A percentile compares a stretch with the other conserved stretches of the same genome.
These are phyloP conservation scores for Mycena vulgaris DNA, from an alignment of 768 basidiomycete species.

Conservation along the genomic window DNA sequence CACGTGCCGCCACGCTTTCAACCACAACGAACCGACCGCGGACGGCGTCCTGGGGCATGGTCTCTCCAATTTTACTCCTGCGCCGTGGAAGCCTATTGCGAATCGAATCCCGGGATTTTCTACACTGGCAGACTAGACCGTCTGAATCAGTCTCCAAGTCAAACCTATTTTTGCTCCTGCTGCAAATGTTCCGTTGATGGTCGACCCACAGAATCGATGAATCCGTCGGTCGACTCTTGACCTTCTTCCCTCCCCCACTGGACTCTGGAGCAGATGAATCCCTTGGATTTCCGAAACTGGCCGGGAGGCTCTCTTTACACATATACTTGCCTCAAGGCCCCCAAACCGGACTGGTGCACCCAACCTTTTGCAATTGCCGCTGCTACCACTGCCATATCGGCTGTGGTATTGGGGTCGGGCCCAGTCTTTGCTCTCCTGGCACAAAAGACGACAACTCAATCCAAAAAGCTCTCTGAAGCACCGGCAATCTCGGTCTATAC, in stretches of 20 bases:
- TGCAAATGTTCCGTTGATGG: constrained; percentile 5
- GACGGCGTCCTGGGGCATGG: too few species aligned
- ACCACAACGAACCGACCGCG: too few species aligned
- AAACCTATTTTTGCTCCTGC: background rate
- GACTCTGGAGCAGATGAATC: background rate
- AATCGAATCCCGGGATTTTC: too few species aligned
- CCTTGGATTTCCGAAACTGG: constrained; percentile 1
- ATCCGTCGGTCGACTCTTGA: background rate
- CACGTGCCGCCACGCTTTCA: too few species aligned
- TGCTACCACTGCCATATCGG: background rate
- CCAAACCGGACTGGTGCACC: background rate
- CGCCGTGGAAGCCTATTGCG: too few species aligned
- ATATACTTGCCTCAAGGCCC: background rate
- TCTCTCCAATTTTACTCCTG: too few species aligned
- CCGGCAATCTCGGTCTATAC: background rate
- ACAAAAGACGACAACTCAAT: background rate
- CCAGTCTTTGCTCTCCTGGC: background rate
- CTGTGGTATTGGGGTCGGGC: background rate
- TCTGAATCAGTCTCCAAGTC: background rate
- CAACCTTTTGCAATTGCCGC: background rate
- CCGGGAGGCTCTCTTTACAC: background rate
- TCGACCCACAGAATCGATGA: background rate
- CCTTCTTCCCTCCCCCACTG: background rate
- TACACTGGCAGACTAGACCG: too few species aligned
- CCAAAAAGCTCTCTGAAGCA: background rate